A percentile compares a stretch with the other conserved stretches of the same genome.
Evolutionary conservation across 257 asterid genomes (phyloP).

Genomic region (Jacaranda copaia): DNA sequence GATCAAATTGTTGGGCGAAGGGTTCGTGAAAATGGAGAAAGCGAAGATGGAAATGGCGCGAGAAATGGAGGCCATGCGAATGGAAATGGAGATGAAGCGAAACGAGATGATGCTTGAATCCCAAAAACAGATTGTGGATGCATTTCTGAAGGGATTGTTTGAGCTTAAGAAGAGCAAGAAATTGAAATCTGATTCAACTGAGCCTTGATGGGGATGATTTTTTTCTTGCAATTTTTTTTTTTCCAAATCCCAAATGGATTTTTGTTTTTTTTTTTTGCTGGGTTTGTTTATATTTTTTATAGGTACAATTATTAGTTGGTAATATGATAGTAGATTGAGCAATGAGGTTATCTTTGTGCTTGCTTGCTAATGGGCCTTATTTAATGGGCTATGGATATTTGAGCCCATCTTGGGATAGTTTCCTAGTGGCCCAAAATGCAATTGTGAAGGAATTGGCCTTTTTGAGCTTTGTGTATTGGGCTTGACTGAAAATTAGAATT

Average conservation of each 20-base stretch:
- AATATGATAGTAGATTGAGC: background rate
- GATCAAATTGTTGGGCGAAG: slow-evolving; percentile 77
- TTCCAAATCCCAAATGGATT: background rate
- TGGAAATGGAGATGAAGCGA: slow-evolving; percentile 95
- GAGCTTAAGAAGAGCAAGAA: slow-evolving; percentile 73
- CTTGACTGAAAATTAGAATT: background rate
- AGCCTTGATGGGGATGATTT: background rate
- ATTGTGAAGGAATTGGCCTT: no score
- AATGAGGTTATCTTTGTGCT: background rate
- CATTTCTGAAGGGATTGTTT: slow-evolving; percentile 68
- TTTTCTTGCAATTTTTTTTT: background rate
- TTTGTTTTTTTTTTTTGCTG: background rate
- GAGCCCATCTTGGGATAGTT: background rate
- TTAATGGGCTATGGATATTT: background rate
- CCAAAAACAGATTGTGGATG: slow-evolving; percentile 85
- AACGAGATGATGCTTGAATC: slow-evolving; percentile 82
- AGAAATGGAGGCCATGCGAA: slow-evolving; percentile 82
- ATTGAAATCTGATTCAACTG: slow-evolving; percentile 50
- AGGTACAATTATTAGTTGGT: background rate
- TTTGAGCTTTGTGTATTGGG: background rate
- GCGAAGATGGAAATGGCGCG: slow-evolving; percentile 93
- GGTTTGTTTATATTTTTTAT: background rate
- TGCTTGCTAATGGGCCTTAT: background rate
- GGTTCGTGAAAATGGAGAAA: slow-evolving; percentile 79
- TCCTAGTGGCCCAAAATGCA: no score